Base-by-base conservation (phyloP, 805 yeast species). In the Sungouiella thailandica region DNA sequence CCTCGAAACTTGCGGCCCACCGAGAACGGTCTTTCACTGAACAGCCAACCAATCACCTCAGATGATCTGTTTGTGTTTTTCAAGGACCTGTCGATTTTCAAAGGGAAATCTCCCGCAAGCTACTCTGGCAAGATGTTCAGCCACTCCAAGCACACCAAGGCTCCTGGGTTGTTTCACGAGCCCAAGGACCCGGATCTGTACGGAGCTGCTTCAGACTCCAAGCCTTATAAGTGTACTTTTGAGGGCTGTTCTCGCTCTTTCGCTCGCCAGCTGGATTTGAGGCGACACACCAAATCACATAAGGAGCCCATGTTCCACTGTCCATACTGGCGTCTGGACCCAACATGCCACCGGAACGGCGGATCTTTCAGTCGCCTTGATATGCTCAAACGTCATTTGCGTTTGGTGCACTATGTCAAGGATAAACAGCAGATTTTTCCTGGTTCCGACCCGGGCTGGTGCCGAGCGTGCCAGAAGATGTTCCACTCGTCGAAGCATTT, bases 341-440 rank as follows among this genome's bases (percentile, higher is more conserved):
- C 80, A 4, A 73, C 83, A 5, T 83, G 89, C 52, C 93, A 83
- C 54, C 67, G 83, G 35, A 81, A 80, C 43, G 85, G 83, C 14
- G 89, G 90, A 11, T 74, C 85, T 0, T 83, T 83, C 58, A 78
- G 76, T 47, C 65, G 93, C 28, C 58, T 81, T 39, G 93, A 83
- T 49, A 89, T 83, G 19, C 61, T 83, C 42, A 83, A 83, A 44
- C 67, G 93, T 28, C 93, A 83, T 55, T 59, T 83, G 35, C 67
- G 74, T 33, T 64, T 83, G 25, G 86, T 83, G 27, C 93, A 83
- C 56, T 79, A 69, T 50, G 77, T 75, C 20, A 76, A 65, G 32
- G 74, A 68, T 41, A 60, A 59, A 36, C 60, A 60, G 49, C 53
- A 54, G 26, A 46, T 36, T 23, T 47, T 41, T 9, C 44, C 54